Evolutionary conservation across 371 early-diverging fungal species (phyloP).

Genomic region (Rhizomucor miehei): DNA sequence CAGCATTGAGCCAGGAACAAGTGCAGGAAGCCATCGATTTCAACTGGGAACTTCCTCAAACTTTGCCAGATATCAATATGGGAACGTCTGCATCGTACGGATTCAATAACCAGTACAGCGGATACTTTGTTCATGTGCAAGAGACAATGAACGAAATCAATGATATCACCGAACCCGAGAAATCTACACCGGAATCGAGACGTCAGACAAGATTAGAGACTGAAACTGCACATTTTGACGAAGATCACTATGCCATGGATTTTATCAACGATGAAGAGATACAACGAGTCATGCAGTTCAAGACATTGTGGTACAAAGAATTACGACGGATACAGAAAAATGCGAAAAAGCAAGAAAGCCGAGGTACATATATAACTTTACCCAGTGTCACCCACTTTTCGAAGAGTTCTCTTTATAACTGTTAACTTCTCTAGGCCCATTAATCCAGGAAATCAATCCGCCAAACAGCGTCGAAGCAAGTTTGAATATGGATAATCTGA

Average conservation of each 20-base stretch:
- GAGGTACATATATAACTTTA: neutral
- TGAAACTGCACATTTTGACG: constrained; percentile 86
- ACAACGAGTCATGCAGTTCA: constrained; percentile 63
- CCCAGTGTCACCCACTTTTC: neutral
- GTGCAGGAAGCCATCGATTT: constrained; percentile 54
- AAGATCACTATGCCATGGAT: constrained; percentile 87
- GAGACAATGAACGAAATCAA: constrained; percentile 85
- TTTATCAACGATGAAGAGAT: constrained; percentile 74
- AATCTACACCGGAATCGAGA: constrained; percentile 61
- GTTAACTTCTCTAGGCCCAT: constrained; percentile 16
- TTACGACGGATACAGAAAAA: constrained; percentile 54
- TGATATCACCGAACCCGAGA: constrained; percentile 74
- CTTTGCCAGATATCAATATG: constrained; percentile 44
- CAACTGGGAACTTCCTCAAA: constrained; percentile 88
- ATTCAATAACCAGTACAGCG: constrained; percentile 84
- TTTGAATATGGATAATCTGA: constrained; percentile 29
- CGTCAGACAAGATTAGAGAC: constrained; percentile 56
- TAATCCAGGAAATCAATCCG: constrained; percentile 33
- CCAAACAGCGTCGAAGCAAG: constrained; percentile 16
- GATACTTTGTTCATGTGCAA: constrained; percentile 72
- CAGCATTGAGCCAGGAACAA: no score
- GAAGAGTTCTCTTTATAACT: neutral
- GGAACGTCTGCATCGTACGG: constrained; percentile 66
- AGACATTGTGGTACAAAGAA: constrained; percentile 66
- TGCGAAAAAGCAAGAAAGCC: constrained; percentile 10